phyloP scores from a whole-genome alignment of 192 early-diverging fungal species.

The Polychytrium aggregatum region DNA sequence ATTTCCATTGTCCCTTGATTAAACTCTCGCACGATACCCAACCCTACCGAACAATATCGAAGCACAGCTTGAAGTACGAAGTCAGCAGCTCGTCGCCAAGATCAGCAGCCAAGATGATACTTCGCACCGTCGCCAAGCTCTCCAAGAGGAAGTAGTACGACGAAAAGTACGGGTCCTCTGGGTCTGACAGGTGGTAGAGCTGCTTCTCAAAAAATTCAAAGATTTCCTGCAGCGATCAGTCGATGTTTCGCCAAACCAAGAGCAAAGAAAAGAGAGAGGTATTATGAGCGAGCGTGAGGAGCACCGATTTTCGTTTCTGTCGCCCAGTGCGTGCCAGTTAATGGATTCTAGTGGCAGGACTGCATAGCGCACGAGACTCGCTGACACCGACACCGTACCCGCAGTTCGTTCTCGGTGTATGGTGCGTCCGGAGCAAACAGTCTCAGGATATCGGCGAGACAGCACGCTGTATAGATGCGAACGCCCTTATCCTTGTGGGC shows the following conservation, averaged over 20 bases:
- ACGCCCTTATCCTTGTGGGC: slow-evolving; percentile 75
- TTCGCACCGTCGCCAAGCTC: slow-evolving; percentile 73
- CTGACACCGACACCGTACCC: too few species aligned
- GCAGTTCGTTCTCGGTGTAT: slow-evolving; percentile 65
- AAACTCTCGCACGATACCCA: background rate
- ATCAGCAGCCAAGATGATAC: slow-evolving; percentile 68
- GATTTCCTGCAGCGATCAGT: slow-evolving; percentile 33
- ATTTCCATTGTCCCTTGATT: too few species aligned
- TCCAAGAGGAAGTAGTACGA: slow-evolving; percentile 80
- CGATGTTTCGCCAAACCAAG: too few species aligned
- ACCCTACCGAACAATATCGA: slow-evolving; percentile 50
- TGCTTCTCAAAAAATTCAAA: slow-evolving; percentile 78
- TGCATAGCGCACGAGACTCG: background rate
- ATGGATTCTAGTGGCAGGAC: background rate
- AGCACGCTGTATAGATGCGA: slow-evolving; percentile 58
- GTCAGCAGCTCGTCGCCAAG: slow-evolving; percentile 66
- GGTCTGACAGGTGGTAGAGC: slow-evolving; percentile 50
- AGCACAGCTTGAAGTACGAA: slow-evolving; percentile 60
- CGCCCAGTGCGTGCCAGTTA: background rate
- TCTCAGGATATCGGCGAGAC: slow-evolving; percentile 82
- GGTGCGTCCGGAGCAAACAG: slow-evolving; percentile 91
- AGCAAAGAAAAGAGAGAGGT: background rate
- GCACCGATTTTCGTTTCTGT: background rate
- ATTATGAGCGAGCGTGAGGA: background rate
- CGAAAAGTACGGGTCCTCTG: slow-evolving; percentile 51